phyloP scores from a whole-genome alignment of 345 rosid genomes.

The Populus pruinosa region DNA sequence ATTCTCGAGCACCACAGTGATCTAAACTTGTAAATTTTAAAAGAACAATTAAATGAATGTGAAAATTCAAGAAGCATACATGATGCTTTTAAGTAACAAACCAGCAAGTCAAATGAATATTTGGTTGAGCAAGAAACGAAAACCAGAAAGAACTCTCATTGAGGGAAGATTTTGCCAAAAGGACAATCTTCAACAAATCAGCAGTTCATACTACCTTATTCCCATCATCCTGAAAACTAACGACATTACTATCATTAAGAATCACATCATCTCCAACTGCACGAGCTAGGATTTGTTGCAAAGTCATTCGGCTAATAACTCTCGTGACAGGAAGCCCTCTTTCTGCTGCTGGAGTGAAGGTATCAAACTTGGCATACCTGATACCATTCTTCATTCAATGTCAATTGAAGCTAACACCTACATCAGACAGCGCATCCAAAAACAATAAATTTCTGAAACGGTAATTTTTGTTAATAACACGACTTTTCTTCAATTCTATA shows the following conservation, averaged over 20 bases:
- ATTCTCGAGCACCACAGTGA: constrained; percentile 72
- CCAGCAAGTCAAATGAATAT: constrained; percentile 4
- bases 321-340: constrained; percentile 87
- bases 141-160: background rate
- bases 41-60: constrained; percentile 4
- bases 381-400: constrained; percentile 21
- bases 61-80: background rate
- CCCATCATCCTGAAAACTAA: constrained; percentile 74
- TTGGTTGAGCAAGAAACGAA: background rate
- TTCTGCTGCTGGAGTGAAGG: constrained; percentile 90
- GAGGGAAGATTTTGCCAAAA: background rate
- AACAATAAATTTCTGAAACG: background rate
- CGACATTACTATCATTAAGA: constrained; percentile 75
- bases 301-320: constrained; percentile 83
- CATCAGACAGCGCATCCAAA: constrained; percentile 1
- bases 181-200: constrained; percentile 2
- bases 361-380: constrained; percentile 93
- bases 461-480: background rate
- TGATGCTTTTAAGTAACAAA: background rate
- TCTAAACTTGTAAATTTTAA: constrained; percentile 42
- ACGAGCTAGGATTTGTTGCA: constrained; percentile 73
- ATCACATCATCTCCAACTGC: constrained; percentile 84
- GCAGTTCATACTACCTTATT: constrained; percentile 49
- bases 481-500: background rate
- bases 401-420: constrained; percentile 13